Evolutionary conservation across 164 flowering plant genomes (phyloP).

Genomic region (Chloranthus sessilifolius): DNA sequence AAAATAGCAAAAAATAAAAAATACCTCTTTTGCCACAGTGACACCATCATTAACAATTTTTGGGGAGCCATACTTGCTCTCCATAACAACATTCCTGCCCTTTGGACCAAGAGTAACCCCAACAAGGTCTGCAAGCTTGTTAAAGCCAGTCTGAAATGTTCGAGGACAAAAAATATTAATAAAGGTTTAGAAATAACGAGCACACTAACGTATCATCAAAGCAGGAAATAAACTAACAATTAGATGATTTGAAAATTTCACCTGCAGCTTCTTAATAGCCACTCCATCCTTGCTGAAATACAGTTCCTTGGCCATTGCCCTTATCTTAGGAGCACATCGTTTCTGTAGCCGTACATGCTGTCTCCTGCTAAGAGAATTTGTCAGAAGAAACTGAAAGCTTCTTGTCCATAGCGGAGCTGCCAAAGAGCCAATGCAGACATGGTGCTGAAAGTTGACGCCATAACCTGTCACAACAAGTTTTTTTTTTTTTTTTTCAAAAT

Average conservation of each 20-base stretch:
- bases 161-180: not conserved
- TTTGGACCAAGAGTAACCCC: slow-evolving; percentile 99
- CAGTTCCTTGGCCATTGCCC: slow-evolving; percentile 86
- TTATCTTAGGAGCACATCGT: slow-evolving; percentile 33
- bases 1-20: too few relatives aligned
- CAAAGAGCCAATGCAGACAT: slow-evolving; percentile 63
- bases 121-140: slow-evolving; percentile 96
- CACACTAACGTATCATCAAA: not conserved
- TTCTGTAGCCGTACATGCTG: slow-evolving; percentile 30
- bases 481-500: too few relatives aligned
- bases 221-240: not conserved
- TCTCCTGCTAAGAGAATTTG: slow-evolving; percentile 44
- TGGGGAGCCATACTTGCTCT: slow-evolving; percentile 98
- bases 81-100: slow-evolving; percentile 94
- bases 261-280: slow-evolving; percentile 83
- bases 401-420: slow-evolving; percentile 35
- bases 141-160: slow-evolving; percentile 76
- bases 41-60: slow-evolving; percentile 98
- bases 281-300: slow-evolving; percentile 95
- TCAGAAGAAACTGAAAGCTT: slow-evolving; percentile 33
- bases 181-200: not conserved
- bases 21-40: slow-evolving; percentile 89
- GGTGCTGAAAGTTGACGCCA: too few relatives aligned
- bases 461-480: too few relatives aligned
- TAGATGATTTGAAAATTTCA: slow-evolving; percentile 19